Conservation (phyloP, 768 basidiomycete species). For the Melanogaster broomeanus region DNA sequence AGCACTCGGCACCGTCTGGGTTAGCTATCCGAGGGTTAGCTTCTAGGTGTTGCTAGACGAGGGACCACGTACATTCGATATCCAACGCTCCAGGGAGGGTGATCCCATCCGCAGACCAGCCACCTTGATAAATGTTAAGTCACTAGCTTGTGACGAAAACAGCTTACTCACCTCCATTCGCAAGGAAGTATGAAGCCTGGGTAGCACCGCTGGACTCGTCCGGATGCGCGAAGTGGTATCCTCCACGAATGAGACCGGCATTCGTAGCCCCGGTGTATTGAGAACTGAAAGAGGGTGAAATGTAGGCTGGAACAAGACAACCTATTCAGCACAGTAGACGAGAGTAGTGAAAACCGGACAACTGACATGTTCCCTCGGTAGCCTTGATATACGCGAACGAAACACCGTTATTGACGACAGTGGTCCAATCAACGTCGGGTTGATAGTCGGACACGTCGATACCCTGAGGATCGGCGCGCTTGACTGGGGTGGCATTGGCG, state of each 20-base stretch:
- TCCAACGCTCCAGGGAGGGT: constrained; percentile 68
- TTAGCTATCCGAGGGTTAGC: constrained; percentile 40
- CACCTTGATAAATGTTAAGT: constrained; percentile 33
- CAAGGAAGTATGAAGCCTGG: constrained; percentile 61
- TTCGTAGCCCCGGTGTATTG: constrained; percentile 60
- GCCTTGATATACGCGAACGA: constrained; percentile 67
- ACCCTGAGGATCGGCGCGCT: constrained; percentile 45
- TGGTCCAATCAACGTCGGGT: constrained; percentile 49
- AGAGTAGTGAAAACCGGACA: not conserved
- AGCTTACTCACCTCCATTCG: constrained; percentile 47
- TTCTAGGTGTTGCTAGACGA: not conserved
- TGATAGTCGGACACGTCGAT: constrained; percentile 60
- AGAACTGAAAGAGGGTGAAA: constrained; percentile 36
- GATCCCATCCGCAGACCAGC: constrained; percentile 55
- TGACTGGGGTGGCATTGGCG: constrained; percentile 13
- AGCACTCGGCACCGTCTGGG: constrained; percentile 53
- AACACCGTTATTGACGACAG: constrained; percentile 52
- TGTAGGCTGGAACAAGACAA: constrained; percentile 18
- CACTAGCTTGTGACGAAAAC: not conserved
- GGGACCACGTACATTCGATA: constrained; percentile 50
- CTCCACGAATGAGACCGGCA: constrained; percentile 57
- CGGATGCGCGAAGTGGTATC: constrained; percentile 63
- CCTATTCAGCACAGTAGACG: not conserved
- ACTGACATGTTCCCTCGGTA: constrained; percentile 59
- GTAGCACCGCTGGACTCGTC: constrained; percentile 52